Conservation (phyloP, 129 eudicot species). For the Cynara cardunculus region DNA sequence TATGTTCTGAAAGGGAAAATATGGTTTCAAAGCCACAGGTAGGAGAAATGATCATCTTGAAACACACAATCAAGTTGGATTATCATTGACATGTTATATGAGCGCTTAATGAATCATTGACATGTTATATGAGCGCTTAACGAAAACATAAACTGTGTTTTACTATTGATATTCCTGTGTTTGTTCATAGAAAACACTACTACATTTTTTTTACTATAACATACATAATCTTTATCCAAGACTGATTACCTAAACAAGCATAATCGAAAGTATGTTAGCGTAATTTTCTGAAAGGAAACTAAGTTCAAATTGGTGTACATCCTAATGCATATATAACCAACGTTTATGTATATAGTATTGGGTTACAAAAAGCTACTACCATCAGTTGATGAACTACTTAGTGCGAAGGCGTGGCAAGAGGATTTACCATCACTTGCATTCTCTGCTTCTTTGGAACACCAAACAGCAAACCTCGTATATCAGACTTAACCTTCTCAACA, state of each 20-base stretch:
- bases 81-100: not conserved
- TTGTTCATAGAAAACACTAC: not conserved
- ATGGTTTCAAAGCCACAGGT: not conserved
- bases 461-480: conserved; percentile 2
- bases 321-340: not conserved
- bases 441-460: conserved; percentile 5
- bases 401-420: conserved; percentile 13
- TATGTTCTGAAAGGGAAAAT: not conserved
- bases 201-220: not conserved
- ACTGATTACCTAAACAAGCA: not conserved
- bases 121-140: not conserved
- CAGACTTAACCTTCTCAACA: conserved; percentile 36
- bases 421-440: conserved; percentile 19
- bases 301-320: not conserved
- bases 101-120: not conserved
- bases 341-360: not conserved
- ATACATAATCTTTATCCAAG: not conserved
- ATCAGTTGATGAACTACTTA: not conserved
- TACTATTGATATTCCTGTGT: not conserved
- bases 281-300: not conserved
- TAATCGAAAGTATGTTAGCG: not conserved
- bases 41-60: not conserved
- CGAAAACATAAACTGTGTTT: not conserved
- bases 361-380: not conserved
- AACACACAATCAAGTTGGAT: not conserved